These are phyloP conservation scores for Arxiozyma slooffiae DNA, from an alignment of 1,139 yeast species.

Conservation along the genomic window DNA sequence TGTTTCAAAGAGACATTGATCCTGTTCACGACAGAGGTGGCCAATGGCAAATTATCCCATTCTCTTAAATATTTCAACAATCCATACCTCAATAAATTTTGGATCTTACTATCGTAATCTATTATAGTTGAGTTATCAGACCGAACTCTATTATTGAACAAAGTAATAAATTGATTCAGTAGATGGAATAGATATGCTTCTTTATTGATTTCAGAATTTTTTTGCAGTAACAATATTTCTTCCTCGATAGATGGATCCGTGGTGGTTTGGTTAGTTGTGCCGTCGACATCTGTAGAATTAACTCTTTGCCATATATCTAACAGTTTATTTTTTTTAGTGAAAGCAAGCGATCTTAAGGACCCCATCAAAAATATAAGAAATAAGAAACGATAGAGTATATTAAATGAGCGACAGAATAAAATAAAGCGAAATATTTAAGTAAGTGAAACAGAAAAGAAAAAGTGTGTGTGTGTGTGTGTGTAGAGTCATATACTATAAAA, in stretches of 20 bases:
- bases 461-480: not conserved
- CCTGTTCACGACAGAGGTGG: not conserved
- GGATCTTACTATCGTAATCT: conserved; percentile 6
- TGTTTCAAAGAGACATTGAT: conserved; percentile 9
- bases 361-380: conserved; percentile 5
- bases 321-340: conserved; percentile 4
- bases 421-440: too few species aligned
- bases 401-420: not conserved
- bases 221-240: not conserved
- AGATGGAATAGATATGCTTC: conserved; percentile 20
- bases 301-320: not conserved
- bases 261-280: not conserved
- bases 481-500: too few species aligned
- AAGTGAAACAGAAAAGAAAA: not conserved
- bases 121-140: not conserved
- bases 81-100: conserved; percentile 20
- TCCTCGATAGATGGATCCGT: not conserved
- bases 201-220: conserved; percentile 5
- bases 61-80: conserved; percentile 18
- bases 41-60: not conserved
- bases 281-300: not conserved
- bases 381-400: too few species aligned
- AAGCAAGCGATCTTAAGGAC: conserved; percentile 6
- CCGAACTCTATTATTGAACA: conserved; percentile 14
- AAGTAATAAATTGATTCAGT: conserved; percentile 20